Evolutionary conservation across 371 early-diverging fungal genomes (phyloP).

Genomic region (Quaeritorhiza haematococci): DNA sequence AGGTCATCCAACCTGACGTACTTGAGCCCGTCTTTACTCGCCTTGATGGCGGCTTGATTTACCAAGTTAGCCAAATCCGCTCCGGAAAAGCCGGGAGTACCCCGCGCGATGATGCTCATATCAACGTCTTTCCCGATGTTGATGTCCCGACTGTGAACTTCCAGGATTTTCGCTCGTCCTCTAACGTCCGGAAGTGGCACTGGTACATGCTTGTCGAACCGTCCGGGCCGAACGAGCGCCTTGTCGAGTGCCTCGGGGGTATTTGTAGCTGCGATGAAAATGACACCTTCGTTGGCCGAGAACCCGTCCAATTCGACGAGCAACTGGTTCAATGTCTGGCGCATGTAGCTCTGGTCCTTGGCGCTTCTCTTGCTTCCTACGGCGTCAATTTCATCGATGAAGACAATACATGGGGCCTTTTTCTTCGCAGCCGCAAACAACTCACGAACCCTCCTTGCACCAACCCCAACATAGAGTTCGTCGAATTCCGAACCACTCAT

Average conservation of each 20-base stretch:
- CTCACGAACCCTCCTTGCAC: constrained; percentile 70
- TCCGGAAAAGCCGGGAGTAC: constrained; percentile 97
- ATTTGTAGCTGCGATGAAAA: constrained; percentile 98
- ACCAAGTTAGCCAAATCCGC: constrained; percentile 95
- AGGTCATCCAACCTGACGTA: constrained; percentile 73
- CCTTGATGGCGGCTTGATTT: constrained; percentile 93
- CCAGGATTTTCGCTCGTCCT: constrained; percentile 89
- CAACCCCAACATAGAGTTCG: constrained; percentile 98
- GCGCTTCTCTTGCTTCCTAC: constrained; percentile 95
- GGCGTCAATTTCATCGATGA: constrained; percentile 99
- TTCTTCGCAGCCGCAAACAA: constrained; percentile 89
- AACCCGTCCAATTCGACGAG: constrained; percentile 96
- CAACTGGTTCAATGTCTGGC: constrained; percentile 94
- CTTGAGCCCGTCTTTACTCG: constrained; percentile 68
- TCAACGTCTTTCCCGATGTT: constrained; percentile 62
- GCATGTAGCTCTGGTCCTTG: constrained; percentile 90
- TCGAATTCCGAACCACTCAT: constrained; percentile 97
- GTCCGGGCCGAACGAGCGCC: constrained; percentile 94
- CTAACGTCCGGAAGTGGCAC: constrained; percentile 95
- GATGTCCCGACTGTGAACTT: constrained; percentile 81
- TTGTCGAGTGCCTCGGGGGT: constrained; percentile 96
- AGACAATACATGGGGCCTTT: constrained; percentile 96
- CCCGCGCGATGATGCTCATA: constrained; percentile 80
- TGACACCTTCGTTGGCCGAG: constrained; percentile 86
- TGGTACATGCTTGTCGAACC: constrained; percentile 95